Evolutionary conservation across 495 filamentous ascomycete species (phyloP).

Genomic region (Xylaria curta): DNA sequence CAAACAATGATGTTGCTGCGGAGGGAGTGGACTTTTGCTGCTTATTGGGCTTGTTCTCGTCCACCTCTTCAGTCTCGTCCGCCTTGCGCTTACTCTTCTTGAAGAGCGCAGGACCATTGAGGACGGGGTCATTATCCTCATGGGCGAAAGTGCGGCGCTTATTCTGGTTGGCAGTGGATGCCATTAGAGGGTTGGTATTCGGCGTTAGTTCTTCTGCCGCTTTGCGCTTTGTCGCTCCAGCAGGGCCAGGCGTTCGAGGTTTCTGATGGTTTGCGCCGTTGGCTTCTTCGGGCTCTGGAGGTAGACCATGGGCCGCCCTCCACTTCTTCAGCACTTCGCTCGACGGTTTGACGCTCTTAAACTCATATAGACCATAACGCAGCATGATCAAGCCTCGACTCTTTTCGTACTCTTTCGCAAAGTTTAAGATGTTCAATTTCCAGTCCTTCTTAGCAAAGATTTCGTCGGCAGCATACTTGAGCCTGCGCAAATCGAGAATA

Average conservation of each 20-base stretch:
- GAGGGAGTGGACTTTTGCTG: conserved; percentile 63
- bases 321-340: conserved; percentile 56
- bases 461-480: conserved; percentile 59
- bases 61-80: conserved; percentile 46
- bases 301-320: conserved; percentile 53
- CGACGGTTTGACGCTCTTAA: conserved; percentile 58
- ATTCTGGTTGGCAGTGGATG: conserved; percentile 45
- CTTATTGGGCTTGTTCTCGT: conserved; percentile 65
- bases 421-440: conserved; percentile 59
- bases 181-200: conserved; percentile 40
- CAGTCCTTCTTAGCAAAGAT: conserved; percentile 59
- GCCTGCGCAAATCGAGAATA: conserved; percentile 57
- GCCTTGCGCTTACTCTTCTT: conserved; percentile 56
- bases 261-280: conserved; percentile 16
- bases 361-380: conserved; percentile 59
- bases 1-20: conserved; percentile 53
- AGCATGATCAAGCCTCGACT: conserved; percentile 59
- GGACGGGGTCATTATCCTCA: conserved; percentile 34
- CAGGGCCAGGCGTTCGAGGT: conserved; percentile 13
- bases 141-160: conserved; percentile 52
- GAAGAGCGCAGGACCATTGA: conserved; percentile 34
- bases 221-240: conserved; percentile 50
- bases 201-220: conserved; percentile 50
- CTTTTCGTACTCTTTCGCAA: conserved; percentile 61
- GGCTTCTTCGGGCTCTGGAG: conserved; percentile 46